Conservation (phyloP, 2,329 filamentous ascomycete species). For the Diaporthe australafricana region DNA sequence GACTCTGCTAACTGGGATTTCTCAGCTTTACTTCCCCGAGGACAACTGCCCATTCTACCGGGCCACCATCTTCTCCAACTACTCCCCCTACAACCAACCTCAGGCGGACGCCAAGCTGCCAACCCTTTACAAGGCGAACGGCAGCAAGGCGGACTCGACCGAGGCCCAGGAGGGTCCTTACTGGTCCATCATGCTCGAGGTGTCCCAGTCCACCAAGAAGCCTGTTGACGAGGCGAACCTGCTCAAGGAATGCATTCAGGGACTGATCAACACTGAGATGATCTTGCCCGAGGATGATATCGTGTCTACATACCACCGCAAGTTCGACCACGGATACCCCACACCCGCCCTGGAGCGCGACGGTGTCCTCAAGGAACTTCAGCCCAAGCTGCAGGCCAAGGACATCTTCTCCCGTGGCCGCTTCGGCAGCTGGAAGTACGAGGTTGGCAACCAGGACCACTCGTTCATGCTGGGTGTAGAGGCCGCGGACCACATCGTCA, state of each 20-base stretch:
- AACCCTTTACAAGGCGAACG: conserved; percentile 86
- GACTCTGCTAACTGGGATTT: conserved; percentile 40
- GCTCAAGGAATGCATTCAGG: conserved; percentile 91
- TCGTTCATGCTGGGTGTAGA: conserved; percentile 98
- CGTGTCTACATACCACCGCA: conserved; percentile 96
- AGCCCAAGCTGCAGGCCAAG: conserved; percentile 90
- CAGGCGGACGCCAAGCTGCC: conserved; percentile 84
- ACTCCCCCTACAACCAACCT: conserved; percentile 98
- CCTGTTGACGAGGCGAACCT: conserved; percentile 88
- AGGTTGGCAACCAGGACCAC: conserved; percentile 95
- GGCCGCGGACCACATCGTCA: conserved; percentile 90
- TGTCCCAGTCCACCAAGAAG: conserved; percentile 96
- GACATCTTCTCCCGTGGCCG: conserved; percentile 96
- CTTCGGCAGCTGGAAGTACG: conserved; percentile 98
- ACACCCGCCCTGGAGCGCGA: conserved; percentile 96
- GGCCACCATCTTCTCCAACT: conserved; percentile 99
- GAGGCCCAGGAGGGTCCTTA: conserved; percentile 90
- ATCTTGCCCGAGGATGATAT: conserved; percentile 92
- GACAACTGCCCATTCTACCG: conserved; percentile 99
- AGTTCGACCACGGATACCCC: conserved; percentile 98
- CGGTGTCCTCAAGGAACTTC: conserved; percentile 89
- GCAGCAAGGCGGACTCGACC: conserved; percentile 79
- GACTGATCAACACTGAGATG: conserved; percentile 98
- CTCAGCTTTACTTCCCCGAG: conserved; percentile 94
- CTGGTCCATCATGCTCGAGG: conserved; percentile 99